Evolutionary conservation across 805 yeast species (phyloP).

Genomic region (Kockiozyma suomiensis): DNA sequence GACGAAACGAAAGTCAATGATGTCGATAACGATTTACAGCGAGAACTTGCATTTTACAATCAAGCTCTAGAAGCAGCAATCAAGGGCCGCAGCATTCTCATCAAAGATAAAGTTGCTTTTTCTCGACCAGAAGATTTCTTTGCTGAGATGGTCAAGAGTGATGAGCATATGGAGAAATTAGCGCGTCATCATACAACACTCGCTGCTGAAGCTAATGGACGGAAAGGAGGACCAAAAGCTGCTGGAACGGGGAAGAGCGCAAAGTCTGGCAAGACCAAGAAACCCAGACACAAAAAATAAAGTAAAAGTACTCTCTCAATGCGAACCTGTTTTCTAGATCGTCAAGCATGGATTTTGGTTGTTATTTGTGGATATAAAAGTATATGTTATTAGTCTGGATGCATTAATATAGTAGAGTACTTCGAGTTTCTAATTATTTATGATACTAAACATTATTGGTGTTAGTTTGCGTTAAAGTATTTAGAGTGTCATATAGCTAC

Average conservation of each 20-base stretch:
- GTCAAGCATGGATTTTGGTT: not conserved
- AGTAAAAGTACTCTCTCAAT: no score
- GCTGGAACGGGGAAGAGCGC: constrained; percentile 21
- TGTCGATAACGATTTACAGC: constrained; percentile 90
- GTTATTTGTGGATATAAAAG: not conserved
- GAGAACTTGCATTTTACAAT: constrained; percentile 93
- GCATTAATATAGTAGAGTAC: not conserved
- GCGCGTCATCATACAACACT: constrained; percentile 29
- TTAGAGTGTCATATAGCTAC: no score
- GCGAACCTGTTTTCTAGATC: not conserved
- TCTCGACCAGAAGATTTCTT: constrained; percentile 93
- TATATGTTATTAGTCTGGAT: not conserved
- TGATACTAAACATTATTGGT: no score
- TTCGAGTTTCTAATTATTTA: no score
- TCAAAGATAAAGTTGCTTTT: constrained; percentile 73
- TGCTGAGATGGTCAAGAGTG: constrained; percentile 98
- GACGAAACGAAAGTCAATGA: constrained; percentile 59
- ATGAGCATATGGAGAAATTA: constrained; percentile 95
- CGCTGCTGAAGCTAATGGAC: constrained; percentile 10
- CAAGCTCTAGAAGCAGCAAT: constrained; percentile 87
- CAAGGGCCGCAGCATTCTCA: constrained; percentile 65
- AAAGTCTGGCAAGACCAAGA: constrained; percentile 13
- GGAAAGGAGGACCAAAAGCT: constrained; percentile 15
- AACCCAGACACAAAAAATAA: constrained; percentile 15
- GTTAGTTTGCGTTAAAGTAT: no score